Evolutionary conservation across 371 early-diverging fungal genomes (phyloP), one percentile per base, ranked within the genome.

Genomic region (Capillidium rhysosporum): DNA sequence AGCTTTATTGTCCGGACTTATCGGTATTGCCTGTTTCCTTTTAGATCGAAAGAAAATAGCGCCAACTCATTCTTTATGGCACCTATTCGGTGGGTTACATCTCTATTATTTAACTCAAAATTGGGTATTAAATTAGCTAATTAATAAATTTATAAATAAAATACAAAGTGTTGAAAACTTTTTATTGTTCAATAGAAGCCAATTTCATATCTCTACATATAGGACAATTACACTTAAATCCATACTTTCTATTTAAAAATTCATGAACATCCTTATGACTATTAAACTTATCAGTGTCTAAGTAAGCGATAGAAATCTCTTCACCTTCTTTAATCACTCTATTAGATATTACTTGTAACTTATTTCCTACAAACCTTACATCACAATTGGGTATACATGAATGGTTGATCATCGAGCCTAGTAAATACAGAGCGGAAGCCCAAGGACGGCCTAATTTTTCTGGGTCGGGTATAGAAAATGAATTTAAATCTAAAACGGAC

Each of bases 1-100:
- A 9, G 47, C 55, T n/a, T 31, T 47, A 8, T 10, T 55, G 10
- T 18, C 21, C 21, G 55, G 55, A 23, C 3, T 18, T 16, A 24
- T 34, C 10, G 55, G 55, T 14, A 55, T 55, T 24, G 8, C 21
- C 10, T 46, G 55, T 18, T 55, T 55, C 21, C 23, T 55, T 10
- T 7, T 47, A 7, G 55, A 55, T 46, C 46, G 55, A 7, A 46
- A 46, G 25, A 9, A 39, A n/a, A 24, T 55, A 38, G 47, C 47
- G 1, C 46, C 55, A 1, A 40, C 38, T 16, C 55, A 55, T 39
- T 55, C 55, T 31, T 38, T 46, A n/a, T 55, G 55, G 55, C 55
- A 55, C 46, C 20, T 55, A 4, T 30, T 45, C 30, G 55, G 55
- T 16, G 55, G 55, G 2, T 26, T 55, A 46, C 34, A 46, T 23